phyloP scores from a whole-genome alignment of 2,329 filamentous ascomycete genomes.

The Aspergillus unguis region DNA sequence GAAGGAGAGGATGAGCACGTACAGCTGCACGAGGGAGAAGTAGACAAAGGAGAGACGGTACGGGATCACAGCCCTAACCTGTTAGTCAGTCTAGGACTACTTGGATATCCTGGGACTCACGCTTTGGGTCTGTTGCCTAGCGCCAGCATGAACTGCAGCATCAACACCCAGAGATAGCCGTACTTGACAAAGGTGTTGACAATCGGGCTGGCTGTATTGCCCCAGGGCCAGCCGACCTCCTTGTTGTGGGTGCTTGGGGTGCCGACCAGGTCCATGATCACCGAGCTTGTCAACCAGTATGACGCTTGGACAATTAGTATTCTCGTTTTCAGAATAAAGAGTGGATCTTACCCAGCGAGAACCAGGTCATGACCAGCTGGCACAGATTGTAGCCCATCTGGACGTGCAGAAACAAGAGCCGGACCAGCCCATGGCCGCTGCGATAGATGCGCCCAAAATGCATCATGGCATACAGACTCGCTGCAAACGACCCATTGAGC shows the following conservation, averaged over 20 bases:
- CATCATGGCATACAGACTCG: constrained; percentile 94
- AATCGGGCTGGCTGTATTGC: constrained; percentile 78
- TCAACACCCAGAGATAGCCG: constrained; percentile 82
- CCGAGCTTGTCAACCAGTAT: constrained; percentile 93
- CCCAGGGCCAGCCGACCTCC: constrained; percentile 81
- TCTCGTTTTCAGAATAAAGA: constrained; percentile 7
- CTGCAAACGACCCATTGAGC: constrained; percentile 98
- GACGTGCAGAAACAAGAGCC: constrained; percentile 98
- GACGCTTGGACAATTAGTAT: constrained; percentile 55
- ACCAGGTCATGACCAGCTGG: constrained; percentile 89
- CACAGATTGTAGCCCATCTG: constrained; percentile 94
- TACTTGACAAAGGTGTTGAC: constrained; percentile 91
- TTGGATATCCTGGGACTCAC: neutral
- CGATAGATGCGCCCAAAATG: constrained; percentile 99
- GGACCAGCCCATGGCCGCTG: constrained; percentile 91
- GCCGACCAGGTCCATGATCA: constrained; percentile 97
- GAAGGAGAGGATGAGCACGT: constrained; percentile 81
- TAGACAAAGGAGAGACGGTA: constrained; percentile 87
- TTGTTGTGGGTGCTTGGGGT: constrained; percentile 55
- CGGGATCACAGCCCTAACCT: constrained; percentile 66
- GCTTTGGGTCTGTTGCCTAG: constrained; percentile 96
- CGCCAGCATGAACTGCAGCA: constrained; percentile 93
- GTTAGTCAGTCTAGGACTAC: neutral
- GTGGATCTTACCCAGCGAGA: constrained; percentile 55
- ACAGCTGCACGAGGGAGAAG: constrained; percentile 84